These are phyloP conservation scores for Ogataea pini DNA, from an alignment of 805 yeast species.

Conservation along the genomic window DNA sequence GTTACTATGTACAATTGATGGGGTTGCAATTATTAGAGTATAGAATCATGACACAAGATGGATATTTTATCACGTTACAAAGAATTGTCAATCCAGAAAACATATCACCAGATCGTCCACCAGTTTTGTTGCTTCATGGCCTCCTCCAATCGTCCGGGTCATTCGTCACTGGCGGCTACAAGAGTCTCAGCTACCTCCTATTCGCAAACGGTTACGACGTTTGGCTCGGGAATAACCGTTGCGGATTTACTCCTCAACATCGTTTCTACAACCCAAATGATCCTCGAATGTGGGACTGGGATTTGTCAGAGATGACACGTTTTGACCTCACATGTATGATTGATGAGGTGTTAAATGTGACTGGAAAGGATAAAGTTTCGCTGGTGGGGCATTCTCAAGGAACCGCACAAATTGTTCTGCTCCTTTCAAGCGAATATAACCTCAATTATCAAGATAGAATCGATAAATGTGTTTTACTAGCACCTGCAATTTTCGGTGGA, in stretches of 20 bases:
- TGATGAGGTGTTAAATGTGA: constrained; percentile 50
- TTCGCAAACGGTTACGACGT: constrained; percentile 66
- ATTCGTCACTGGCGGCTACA: constrained; percentile 77
- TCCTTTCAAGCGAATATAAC: constrained; percentile 56
- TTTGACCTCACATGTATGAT: constrained; percentile 77
- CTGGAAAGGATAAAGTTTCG: constrained; percentile 46
- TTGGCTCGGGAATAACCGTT: constrained; percentile 90
- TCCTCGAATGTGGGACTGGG: constrained; percentile 89
- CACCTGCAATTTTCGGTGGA: constrained; percentile 94
- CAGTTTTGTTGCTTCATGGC: constrained; percentile 82
- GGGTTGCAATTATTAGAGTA: constrained; percentile 61
- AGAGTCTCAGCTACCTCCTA: constrained; percentile 67
- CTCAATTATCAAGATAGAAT: constrained; percentile 43
- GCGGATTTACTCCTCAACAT: constrained; percentile 80
- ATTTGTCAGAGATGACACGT: constrained; percentile 76
- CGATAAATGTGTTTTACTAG: constrained; percentile 70
- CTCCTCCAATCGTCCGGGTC: constrained; percentile 85
- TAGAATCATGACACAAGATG: constrained; percentile 73
- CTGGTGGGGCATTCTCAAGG: constrained; percentile 92
- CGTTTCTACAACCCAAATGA: constrained; percentile 42
- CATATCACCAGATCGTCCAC: constrained; percentile 37
- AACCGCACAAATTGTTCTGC: constrained; percentile 78
- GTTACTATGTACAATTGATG: constrained; percentile 65
- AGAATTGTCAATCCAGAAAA: constrained; percentile 56
- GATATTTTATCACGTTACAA: constrained; percentile 68